phyloP scores from a whole-genome alignment of 257 asterid genomes.

The Plantago ovata region DNA sequence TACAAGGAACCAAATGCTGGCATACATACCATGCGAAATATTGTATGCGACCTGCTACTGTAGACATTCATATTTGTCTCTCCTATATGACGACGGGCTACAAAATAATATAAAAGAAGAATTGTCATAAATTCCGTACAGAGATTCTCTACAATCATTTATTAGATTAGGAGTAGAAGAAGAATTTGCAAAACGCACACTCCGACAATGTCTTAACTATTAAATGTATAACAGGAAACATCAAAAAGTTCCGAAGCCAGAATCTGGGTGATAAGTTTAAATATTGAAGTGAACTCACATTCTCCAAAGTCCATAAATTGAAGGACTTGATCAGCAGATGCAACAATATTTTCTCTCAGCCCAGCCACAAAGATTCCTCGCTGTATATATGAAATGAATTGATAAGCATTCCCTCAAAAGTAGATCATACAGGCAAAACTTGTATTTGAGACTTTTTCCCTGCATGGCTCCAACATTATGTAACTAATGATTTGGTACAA shows the following conservation, averaged over 20 bases:
- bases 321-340: slow-evolving; percentile 85
- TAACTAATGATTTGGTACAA: too few species aligned
- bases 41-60: slow-evolving; percentile 96
- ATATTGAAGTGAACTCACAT: slow-evolving; percentile 44
- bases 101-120: slow-evolving; percentile 17
- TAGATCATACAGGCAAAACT: too few species aligned
- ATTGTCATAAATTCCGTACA: slow-evolving; percentile 9
- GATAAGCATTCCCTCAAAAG: too few species aligned
- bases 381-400: slow-evolving; percentile 36
- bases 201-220: too few species aligned
- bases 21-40: slow-evolving; percentile 84
- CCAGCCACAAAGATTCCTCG: slow-evolving; percentile 97
- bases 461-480: too few species aligned
- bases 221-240: background rate
- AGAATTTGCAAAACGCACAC: background rate
- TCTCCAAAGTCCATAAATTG: slow-evolving; percentile 86
- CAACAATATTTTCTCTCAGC: slow-evolving; percentile 91
- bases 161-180: background rate
- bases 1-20: slow-evolving; percentile 11
- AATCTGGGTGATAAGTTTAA: background rate
- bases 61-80: slow-evolving; percentile 95
- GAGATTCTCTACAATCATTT: background rate
- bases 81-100: slow-evolving; percentile 98
- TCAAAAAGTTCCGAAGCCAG: background rate
- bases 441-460: too few species aligned